A percentile compares a stretch with the other conserved stretches of the same genome.
Evolutionary conservation across 1,284 basidiomycete species (phyloP).

Genomic region (Pisolithus thermaeus): DNA sequence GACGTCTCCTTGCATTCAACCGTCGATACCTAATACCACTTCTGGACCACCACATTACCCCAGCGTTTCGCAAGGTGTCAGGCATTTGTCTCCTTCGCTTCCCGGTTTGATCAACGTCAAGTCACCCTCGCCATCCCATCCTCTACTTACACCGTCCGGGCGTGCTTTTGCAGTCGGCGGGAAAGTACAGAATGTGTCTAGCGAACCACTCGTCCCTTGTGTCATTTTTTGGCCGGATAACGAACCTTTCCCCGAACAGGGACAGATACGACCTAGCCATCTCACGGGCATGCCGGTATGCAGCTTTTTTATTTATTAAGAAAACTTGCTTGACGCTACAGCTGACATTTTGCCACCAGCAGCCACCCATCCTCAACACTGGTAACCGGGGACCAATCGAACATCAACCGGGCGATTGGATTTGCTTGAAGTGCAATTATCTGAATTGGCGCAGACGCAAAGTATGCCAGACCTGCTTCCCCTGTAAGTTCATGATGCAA

Average conservation of each 20-base stretch:
- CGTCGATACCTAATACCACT: slow-evolving; percentile 21
- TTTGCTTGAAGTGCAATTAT: slow-evolving; percentile 79
- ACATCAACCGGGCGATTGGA: slow-evolving; percentile 88
- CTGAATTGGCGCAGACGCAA: slow-evolving; percentile 82
- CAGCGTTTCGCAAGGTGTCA: slow-evolving; percentile 8
- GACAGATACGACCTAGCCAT: slow-evolving; percentile 63
- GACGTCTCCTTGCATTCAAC: slow-evolving; percentile 8
- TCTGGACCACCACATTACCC: slow-evolving; percentile 13
- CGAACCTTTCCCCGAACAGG: slow-evolving; percentile 68
- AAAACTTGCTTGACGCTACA: neutral
- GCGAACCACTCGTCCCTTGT: slow-evolving; percentile 62
- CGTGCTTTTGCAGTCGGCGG: slow-evolving; percentile 67
- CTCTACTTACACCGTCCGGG: slow-evolving; percentile 73
- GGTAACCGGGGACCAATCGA: slow-evolving; percentile 82
- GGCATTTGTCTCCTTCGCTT: slow-evolving; percentile 14
- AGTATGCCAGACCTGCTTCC: slow-evolving; percentile 84
- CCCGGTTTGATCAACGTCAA: slow-evolving; percentile 17
- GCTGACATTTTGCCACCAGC: slow-evolving; percentile 32
- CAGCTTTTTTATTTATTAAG: no score
- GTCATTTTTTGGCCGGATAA: slow-evolving; percentile 87
- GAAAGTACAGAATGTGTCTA: slow-evolving; percentile 69
- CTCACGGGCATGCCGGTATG: slow-evolving; percentile 51
- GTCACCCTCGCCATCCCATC: slow-evolving; percentile 41
- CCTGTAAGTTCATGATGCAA: slow-evolving; percentile 46
- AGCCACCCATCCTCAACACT: slow-evolving; percentile 82